Percentiles rank a stretch among this genome's conserved stretches.
Conservation (phyloP, 2,329 filamentous ascomycete species). For the Cryphonectria nitschkei region DNA sequence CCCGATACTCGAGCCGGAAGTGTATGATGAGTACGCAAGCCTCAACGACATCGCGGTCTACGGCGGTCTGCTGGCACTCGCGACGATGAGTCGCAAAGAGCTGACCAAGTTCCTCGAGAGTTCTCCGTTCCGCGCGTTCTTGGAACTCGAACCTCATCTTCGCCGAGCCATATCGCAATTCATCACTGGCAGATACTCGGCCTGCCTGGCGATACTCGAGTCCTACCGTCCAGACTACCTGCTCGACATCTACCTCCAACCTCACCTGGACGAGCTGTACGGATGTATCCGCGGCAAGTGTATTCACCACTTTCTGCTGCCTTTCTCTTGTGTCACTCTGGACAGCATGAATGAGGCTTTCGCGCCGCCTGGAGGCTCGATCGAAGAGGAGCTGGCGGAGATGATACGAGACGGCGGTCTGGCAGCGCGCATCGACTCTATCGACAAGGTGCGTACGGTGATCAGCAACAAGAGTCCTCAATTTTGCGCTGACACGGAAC, state of each 20-base stretch:
- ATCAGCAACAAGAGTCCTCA: background rate
- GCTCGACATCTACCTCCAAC: conserved; percentile 84
- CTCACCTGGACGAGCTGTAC: conserved; percentile 73
- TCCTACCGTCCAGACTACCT: conserved; percentile 82
- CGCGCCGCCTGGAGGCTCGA: conserved; percentile 61
- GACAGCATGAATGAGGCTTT: conserved; percentile 80
- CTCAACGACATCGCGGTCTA: conserved; percentile 92
- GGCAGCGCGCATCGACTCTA: conserved; percentile 81
- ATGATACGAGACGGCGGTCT: conserved; percentile 78
- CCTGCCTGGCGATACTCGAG: conserved; percentile 81
- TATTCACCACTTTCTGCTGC: conserved; percentile 89
- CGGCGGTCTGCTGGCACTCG: conserved; percentile 85
- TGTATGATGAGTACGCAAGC: conserved; percentile 73
- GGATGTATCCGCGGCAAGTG: conserved; percentile 81
- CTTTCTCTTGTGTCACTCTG: conserved; percentile 86
- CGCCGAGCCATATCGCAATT: conserved; percentile 89
- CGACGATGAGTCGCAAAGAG: conserved; percentile 80
- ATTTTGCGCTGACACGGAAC: conserved; percentile 16
- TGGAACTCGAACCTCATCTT: conserved; percentile 93
- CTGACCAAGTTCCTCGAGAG: conserved; percentile 79
- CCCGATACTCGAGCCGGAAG: conserved; percentile 49
- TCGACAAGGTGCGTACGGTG: conserved; percentile 63
- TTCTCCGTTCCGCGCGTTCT: conserved; percentile 77
- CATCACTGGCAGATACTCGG: conserved; percentile 85
- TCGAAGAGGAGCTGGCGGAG: conserved; percentile 73